Evolutionary conservation across 2,329 filamentous ascomycete genomes (phyloP), one percentile per base, ranked within the genome.

Genomic region (Scleromitrula shiraiana): DNA sequence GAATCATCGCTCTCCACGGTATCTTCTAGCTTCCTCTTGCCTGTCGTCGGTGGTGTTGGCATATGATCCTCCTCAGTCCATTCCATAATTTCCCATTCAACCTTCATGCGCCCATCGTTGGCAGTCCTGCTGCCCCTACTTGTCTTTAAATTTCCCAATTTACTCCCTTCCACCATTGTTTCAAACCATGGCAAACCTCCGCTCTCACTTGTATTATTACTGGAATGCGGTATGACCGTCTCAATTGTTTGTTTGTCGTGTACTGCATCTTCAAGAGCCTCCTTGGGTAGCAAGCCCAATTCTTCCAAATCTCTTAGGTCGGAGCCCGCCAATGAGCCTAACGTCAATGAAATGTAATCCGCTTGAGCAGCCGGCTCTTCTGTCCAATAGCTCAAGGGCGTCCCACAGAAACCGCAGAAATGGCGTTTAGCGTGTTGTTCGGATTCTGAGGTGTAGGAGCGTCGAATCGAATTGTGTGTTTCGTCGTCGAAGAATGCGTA

Each of bases 361-460:
- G 83, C 83, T 63, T 93, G 86, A 43, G 72, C 73, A 1, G 67
- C 69, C 0, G 85, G 84, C 20, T 78, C 67, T 65, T 95, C 89
- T 39, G 81, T 83, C 88, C 88, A 95, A 58, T 83, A 88, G 0
- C 83, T 84, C 46, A 96, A 70, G 10, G 86, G 85, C 0, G 89
- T 95, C 44, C 90, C 90, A 64, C 90, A 95, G 69, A 85, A 94
- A 20, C 90, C 90, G 67, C 90, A 96, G 67, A 96, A 96, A 56
- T 88, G 78, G 41, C 87, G 80, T 63, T 84, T 80, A 1, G 78
- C 72, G 49, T 41, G 50, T 43, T 74, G 72, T 44, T 77, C 75
- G 56, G 72, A 68, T 2, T 71, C 72, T 19, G 82, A 76, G 8
- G 78, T 78, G 65, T 86, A 89, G 40, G 76, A 73, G 33, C 82